phyloP scores from a whole-genome alignment of 1,139 yeast species.

The Debaryomycetaceae sp. region DNA sequence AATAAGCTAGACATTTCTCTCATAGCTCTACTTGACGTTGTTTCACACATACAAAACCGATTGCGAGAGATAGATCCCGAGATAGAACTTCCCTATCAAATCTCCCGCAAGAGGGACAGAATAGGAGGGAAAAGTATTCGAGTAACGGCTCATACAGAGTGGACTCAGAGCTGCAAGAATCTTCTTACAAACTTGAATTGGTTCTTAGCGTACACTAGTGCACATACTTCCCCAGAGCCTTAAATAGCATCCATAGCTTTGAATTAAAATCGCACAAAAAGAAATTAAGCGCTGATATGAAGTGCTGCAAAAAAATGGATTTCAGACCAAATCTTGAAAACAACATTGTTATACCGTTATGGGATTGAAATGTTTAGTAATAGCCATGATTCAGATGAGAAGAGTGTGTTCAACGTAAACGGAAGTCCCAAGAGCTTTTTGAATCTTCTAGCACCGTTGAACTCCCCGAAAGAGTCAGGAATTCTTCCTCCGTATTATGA shows the following conservation, averaged over 20 bases:
- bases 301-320: conserved; percentile 3
- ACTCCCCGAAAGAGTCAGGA: conserved; percentile 1
- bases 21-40: conserved; percentile 67
- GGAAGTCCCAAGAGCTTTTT: not conserved
- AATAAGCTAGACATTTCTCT: conserved; percentile 72
- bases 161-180: conserved; percentile 90
- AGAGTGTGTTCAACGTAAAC: not conserved
- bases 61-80: conserved; percentile 48
- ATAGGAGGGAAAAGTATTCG: conserved; percentile 79
- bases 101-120: conserved; percentile 48
- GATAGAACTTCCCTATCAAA: conserved; percentile 70
- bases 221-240: conserved; percentile 15
- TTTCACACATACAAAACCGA: conserved; percentile 52
- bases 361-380: not conserved
- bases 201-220: conserved; percentile 46
- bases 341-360: not conserved
- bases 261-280: not conserved
- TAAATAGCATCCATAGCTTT: not conserved
- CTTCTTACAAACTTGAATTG: conserved; percentile 67
- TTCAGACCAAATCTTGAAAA: not conserved
- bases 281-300: conserved; percentile 1
- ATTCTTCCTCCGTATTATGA: conserved; percentile 1
- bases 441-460: conserved; percentile 1
- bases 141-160: conserved; percentile 70
- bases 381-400: not conserved